Base-by-base conservation (phyloP, 208 protist genomes). In the Acanthamoeba quina region DNA sequence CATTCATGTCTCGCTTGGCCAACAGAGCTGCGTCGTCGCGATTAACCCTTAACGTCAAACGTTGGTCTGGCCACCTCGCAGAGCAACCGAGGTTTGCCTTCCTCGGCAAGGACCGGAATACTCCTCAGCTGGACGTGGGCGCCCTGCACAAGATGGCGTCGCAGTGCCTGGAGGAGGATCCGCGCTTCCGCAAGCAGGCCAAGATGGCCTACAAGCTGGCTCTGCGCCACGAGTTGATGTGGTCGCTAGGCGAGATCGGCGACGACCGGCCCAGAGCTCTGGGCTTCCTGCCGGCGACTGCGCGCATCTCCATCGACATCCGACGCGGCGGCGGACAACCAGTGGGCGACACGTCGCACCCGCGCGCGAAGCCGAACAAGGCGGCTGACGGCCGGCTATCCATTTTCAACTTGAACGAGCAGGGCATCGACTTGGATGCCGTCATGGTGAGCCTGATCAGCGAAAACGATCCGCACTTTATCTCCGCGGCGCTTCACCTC, bases 401-500 rank as follows among this genome's bases (percentile, higher is more conserved):
- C 82, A 74, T 93, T 44, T 93, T 93, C 68, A 93, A 93, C 49
- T 11, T 68, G 44, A 10, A 17, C 26, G 37, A 17, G 17, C 24
- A 74, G 34, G 64, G 66, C 17, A 93, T 93, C 26, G 68, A 93
- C 29, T 34, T 93, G 29, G 89, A 93, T 44, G 64, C 37, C 3
- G 89, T 93, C 41, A 68, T 93, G 68, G 44, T 93, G 37, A 37
- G 54, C 47, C 41, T 93, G 44, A 80, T 93, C 29, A n/a, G 31
- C 49, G 89, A 93, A 31, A 80, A 54, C 66, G 44, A 93, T 29
- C 21, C 89, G 21, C 24, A 74, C 2, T 52, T 93, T 26, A 93
- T 93, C 34, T 54, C 58, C n/a, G 78, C 54, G 2, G 89, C 89
- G 9, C 24, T 93, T 0, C 37, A 80, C 26, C 49, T 93, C 44